phyloP scores from a whole-genome alignment of 176 grass and related monocot species.

The Eremochloa ophiuroides region DNA sequence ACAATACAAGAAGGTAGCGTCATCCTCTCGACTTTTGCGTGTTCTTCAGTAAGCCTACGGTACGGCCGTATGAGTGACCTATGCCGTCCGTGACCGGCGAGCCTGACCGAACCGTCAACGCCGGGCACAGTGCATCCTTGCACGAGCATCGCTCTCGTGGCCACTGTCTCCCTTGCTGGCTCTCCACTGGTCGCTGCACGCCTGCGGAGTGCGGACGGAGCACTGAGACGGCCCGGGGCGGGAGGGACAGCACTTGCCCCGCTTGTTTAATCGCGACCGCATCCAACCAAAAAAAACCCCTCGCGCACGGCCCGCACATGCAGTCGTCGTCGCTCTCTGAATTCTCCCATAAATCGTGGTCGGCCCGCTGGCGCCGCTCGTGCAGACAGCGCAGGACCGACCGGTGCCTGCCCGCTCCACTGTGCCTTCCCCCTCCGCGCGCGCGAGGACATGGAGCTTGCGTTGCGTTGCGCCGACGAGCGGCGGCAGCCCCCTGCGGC shows the following conservation, averaged over 20 bases:
- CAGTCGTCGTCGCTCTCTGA: background rate
- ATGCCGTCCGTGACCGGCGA: background rate
- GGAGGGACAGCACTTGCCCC: background rate
- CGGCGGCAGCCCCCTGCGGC: background rate
- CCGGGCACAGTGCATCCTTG: background rate
- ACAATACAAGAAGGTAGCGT: background rate
- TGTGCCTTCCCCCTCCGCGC: background rate
- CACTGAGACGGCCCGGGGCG: background rate
- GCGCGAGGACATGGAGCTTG: background rate
- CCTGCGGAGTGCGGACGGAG: background rate
- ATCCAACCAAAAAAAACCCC: background rate
- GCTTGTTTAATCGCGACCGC: background rate
- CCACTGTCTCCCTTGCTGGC: background rate
- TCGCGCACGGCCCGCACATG: slow-evolving; percentile 10
- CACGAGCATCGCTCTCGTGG: background rate
- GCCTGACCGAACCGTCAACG: background rate
- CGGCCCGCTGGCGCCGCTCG: slow-evolving; percentile 20
- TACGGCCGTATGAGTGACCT: background rate
- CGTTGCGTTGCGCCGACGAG: background rate
- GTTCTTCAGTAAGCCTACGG: background rate
- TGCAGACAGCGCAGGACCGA: background rate
- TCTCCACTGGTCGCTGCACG: background rate
- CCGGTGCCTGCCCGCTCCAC: background rate
- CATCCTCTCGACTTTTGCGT: background rate
- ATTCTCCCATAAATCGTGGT: slow-evolving; percentile 18